Base-by-base conservation (phyloP, 2,329 filamentous ascomycete genomes). In the Cercospora sp. region DNA sequence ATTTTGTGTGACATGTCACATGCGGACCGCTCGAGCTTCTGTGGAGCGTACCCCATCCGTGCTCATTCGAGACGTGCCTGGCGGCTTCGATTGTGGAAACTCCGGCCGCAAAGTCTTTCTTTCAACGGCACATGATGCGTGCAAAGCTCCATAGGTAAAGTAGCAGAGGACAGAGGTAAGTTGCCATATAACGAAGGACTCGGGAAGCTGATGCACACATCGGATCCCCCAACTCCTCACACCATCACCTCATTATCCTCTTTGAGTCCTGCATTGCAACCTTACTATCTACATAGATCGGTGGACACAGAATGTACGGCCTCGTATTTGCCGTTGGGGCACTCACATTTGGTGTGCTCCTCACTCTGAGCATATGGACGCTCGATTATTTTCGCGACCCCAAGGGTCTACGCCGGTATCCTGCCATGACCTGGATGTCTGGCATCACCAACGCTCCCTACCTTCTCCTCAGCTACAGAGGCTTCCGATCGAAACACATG, bases 361-460 rank as follows among this genome's bases (percentile, higher is more conserved):
- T 68, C 7, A 72, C 69, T 3, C 7, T 72, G 30, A 64, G 66
- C 23, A 71, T 67, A 70, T 73, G 70, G 70, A 71, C 64, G 9
- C 30, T 72, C 59, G 69, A 76, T 10, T 84, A 84, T 71, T 78
- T 83, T 69, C 74, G 75, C 18, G 83, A 84, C 67, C 73, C 77
- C 0, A 84, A 84, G 78, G 82, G 82, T 7, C 78, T 86, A 2
- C 80, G 84, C 7, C 81, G 79, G 72, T 85, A 83, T 60, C 82
- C 82, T 6, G 81, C 80, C 67, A 75, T 85, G 64, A 77, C 77
- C 18, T 69, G 76, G 4, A 77, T 84, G 13, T 81, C 83, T 0
- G 83, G 82, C 12, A 78, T 85, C 36, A 81, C 81, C 5, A 80
- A 81, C 60, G 69, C 84, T 0, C 77, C 81, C 0, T 84, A 81